A percentile compares a stretch with the other conserved stretches of the same genome.
phyloP scores from a whole-genome alignment of 768 basidiomycete species.

The Phaeotremella skinneri region DNA sequence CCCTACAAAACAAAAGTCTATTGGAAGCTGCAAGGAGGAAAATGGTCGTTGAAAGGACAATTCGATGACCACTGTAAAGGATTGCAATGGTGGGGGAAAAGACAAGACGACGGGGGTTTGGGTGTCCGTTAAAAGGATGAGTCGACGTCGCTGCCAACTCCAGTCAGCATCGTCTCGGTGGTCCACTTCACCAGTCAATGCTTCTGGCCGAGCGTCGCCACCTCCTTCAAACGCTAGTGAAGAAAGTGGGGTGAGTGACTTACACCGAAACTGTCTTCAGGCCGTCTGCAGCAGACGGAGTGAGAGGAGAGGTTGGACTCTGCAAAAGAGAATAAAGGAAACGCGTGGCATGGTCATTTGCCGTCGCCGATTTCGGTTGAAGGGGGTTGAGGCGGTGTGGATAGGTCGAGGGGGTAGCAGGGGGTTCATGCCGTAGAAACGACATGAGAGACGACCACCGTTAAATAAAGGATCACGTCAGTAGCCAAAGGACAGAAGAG shows the following conservation, averaged over 20 bases:
- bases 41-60: conserved; percentile 35
- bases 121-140: conserved; percentile 28
- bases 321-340: conserved; percentile 34
- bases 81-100: conserved; percentile 18
- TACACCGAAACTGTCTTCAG: conserved; percentile 7
- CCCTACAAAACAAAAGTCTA: background rate
- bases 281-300: background rate
- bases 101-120: conserved; percentile 14
- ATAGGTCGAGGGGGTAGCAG: conserved; percentile 5
- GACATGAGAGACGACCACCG: conserved; percentile 2
- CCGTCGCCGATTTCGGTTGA: background rate
- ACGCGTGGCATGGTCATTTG: conserved; percentile 1
- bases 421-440: background rate
- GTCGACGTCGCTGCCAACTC: conserved; percentile 3
- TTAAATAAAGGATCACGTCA: conserved; percentile 14
- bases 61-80: background rate
- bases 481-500: background rate
- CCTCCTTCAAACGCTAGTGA: conserved; percentile 25
- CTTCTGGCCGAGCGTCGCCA: conserved; percentile 17
- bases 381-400: background rate
- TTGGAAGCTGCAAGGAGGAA: conserved; percentile 27
- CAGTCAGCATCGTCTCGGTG: background rate
- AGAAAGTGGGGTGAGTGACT: conserved; percentile 15
- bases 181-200: conserved; percentile 21
- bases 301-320: conserved; percentile 3